Base-by-base conservation (phyloP, 75 land plant genomes). In the Selaginella tamariscina region DNA sequence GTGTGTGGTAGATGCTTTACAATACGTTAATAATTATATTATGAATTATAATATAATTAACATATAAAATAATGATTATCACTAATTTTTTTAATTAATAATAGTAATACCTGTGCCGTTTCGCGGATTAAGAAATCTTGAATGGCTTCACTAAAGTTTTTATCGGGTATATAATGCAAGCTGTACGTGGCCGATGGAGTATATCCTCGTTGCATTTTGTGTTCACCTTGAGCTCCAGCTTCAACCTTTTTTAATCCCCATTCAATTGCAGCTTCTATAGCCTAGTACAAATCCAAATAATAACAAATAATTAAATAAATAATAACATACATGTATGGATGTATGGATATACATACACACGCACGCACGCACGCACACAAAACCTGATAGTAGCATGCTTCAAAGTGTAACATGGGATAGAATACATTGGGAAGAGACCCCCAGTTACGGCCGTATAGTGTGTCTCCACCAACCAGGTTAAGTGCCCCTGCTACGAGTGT, bases 191-290 rank as follows among this genome's bases (percentile, higher is more conserved):
- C 80, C 54, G 86, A 89, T 13, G 98, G 98, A 54, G 85, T 49
- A 67, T 89, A 94, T 27, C 98, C 98, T 15, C 98, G 78, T 71
- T 94, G 96, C 67, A 94, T 80, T 72, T 94, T 94, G 73, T 94
- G 98, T 73, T 94, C 98, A 31, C 98, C 98, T 74, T 94, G 98
- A 39, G 98, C 98, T 71, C 98, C 98, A 15, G 98, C 98, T 78
- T 94, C 98, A 30, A 94, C 98, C 32, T 76, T 87, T 33, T 78
- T 66, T 27, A 94, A 76, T 29, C 77, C 77, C 72, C 84, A 77
- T 66, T 94, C 98, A 49, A 94, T 94, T n/a, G 98, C 98, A 29
- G 98, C 98, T 73, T 94, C 98, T 65, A 94, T 94, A 32, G 98
- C 98, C 98, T 94, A 76, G 23, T 44, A 32, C 0, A 67, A 39